Percentiles rank a stretch among this genome's conserved stretches.
Conservation (phyloP, 1,284 basidiomycete genomes). For the Cutaneotrichosporon curvatum region DNA sequence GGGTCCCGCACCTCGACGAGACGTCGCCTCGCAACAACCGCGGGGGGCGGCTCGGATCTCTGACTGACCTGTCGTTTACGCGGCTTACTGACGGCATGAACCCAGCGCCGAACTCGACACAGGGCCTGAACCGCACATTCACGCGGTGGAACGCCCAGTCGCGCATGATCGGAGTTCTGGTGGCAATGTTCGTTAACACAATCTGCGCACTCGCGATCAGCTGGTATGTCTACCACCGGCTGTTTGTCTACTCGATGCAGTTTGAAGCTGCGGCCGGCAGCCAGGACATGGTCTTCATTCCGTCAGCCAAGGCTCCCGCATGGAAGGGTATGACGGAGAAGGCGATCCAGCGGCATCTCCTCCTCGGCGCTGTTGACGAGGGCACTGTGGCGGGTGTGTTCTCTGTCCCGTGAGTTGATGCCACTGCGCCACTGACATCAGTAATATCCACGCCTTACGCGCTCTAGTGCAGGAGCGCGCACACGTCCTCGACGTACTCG, state of each 20-base stretch:
- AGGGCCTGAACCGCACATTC: too few relatives aligned
- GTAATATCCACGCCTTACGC: slow-evolving; percentile 47
- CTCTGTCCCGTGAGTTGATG: slow-evolving; percentile 48
- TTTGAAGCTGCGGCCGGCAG: slow-evolving; percentile 61
- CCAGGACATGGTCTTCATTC: slow-evolving; percentile 58
- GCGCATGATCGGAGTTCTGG: slow-evolving; percentile 61
- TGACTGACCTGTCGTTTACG: slow-evolving; percentile 66
- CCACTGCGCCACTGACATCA: too few relatives aligned
- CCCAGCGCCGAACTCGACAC: slow-evolving; percentile 44
- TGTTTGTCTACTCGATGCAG: slow-evolving; percentile 54
- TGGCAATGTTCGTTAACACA: slow-evolving; percentile 37
- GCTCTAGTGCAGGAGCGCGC: slow-evolving; percentile 64
- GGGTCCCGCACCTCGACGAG: slow-evolving; percentile 59
- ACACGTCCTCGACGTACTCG: slow-evolving; percentile 63
- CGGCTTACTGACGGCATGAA: slow-evolving; percentile 61
- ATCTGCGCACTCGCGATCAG: slow-evolving; percentile 59
- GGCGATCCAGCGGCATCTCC: slow-evolving; percentile 12
- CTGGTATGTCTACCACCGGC: slow-evolving; percentile 56
- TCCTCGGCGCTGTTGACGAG: slow-evolving; percentile 37
- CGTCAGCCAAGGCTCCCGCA: slow-evolving; percentile 54
- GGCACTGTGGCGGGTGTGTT: slow-evolving; percentile 65
- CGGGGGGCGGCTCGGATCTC: slow-evolving; percentile 58
- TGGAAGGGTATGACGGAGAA: slow-evolving; percentile 63
- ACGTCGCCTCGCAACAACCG: slow-evolving; percentile 50
- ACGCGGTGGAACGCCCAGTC: slow-evolving; percentile 31